Evolutionary conservation across 2,329 filamentous ascomycete species (phyloP).

Genomic region (Capronia epimyces): DNA sequence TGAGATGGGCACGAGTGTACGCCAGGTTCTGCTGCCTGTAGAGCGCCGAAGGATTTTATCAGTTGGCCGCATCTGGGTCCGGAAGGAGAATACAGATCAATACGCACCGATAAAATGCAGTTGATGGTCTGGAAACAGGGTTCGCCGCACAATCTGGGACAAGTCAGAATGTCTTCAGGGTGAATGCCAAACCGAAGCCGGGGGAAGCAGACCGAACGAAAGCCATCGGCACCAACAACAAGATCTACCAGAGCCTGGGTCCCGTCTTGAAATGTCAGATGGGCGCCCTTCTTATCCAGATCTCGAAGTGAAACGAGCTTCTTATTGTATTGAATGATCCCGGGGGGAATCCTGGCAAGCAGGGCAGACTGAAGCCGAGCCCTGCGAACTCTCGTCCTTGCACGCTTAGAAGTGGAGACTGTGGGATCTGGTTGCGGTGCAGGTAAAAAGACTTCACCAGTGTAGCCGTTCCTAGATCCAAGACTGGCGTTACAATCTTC

Average conservation of each 20-base stretch:
- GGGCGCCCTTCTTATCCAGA: constrained; percentile 35
- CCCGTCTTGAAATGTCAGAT: constrained; percentile 44
- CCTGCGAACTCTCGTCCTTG: constrained; percentile 30
- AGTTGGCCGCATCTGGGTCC: too few relatives aligned
- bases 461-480: constrained; percentile 35
- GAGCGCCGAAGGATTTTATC: too few relatives aligned
- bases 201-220: constrained; percentile 53
- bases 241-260: constrained; percentile 50
- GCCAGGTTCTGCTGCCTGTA: constrained; percentile 45
- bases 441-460: constrained; percentile 31
- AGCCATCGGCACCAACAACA: constrained; percentile 62
- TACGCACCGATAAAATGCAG: constrained; percentile 43
- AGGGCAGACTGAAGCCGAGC: constrained; percentile 47
- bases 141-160: constrained; percentile 42
- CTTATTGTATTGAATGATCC: constrained; percentile 43
- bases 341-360: constrained; percentile 41
- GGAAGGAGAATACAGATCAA: too few relatives aligned
- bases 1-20: constrained; percentile 39
- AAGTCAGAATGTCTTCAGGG: too few relatives aligned
- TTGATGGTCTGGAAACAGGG: constrained; percentile 39
- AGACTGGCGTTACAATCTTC: too few relatives aligned
- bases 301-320: constrained; percentile 41
- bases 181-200: too few relatives aligned
- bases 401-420: constrained; percentile 18
- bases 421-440: constrained; percentile 13